phyloP scores from a whole-genome alignment of 2,329 filamentous ascomycete species.

The Acephala macrosclerotiorum region DNA sequence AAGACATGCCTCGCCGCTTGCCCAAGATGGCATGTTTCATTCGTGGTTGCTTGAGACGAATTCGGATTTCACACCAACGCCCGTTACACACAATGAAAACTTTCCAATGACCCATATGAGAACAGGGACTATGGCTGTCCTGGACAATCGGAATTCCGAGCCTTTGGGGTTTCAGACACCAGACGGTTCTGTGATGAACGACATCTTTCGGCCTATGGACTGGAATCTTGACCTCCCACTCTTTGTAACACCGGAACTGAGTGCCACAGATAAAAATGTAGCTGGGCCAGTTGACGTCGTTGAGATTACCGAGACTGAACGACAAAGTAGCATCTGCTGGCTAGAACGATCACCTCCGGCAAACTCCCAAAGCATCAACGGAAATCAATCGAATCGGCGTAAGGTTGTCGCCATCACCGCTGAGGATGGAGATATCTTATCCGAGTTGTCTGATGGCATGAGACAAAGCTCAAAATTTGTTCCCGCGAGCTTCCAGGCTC shows the following conservation, averaged over 20 bases:
- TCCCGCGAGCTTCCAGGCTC: conserved; percentile 11
- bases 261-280: neutral
- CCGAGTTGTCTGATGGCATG: conserved; percentile 9
- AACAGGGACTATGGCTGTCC: neutral
- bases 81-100: neutral
- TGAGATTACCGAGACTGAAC: neutral
- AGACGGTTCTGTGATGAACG: neutral
- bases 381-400: neutral
- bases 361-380: neutral
- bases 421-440: conserved; percentile 5
- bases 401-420: neutral
- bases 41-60: conserved; percentile 16
- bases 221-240: neutral
- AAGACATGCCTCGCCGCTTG: neutral
- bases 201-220: neutral
- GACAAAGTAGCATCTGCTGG: conserved; percentile 9
- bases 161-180: conserved; percentile 16
- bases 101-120: neutral
- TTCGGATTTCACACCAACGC: neutral
- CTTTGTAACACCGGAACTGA: neutral
- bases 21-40: conserved; percentile 12
- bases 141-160: conserved; percentile 9
- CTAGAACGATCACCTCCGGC: neutral
- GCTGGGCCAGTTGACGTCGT: neutral
- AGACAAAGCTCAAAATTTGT: conserved; percentile 13